Percentiles rank a stretch among this genome's conserved stretches.
phyloP scores from a whole-genome alignment of 2,329 filamentous ascomycete genomes.

The Phoma sp. region DNA sequence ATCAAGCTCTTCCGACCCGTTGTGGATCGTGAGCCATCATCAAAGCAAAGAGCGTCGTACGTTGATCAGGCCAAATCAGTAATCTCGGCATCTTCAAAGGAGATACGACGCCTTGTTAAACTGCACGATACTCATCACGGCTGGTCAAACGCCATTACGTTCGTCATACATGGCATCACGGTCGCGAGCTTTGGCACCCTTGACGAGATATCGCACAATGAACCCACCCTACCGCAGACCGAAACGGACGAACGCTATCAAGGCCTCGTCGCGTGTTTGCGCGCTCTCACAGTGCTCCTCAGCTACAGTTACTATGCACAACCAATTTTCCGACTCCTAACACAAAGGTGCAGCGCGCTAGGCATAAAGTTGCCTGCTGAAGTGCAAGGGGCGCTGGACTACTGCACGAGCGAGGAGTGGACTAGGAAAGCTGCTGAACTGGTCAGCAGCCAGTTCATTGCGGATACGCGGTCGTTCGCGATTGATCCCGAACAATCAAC shows the following conservation, averaged over 20 bases:
- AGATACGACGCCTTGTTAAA: slow-evolving; percentile 31
- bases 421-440: slow-evolving; percentile 33
- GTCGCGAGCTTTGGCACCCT: slow-evolving; percentile 35
- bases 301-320: slow-evolving; percentile 40
- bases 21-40: slow-evolving; percentile 14
- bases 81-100: slow-evolving; percentile 24
- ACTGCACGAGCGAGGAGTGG: slow-evolving; percentile 40
- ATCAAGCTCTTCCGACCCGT: slow-evolving; percentile 36
- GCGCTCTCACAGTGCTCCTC: slow-evolving; percentile 30
- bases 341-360: slow-evolving; percentile 34
- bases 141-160: slow-evolving; percentile 33
- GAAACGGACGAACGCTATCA: slow-evolving; percentile 30
- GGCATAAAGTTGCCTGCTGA: slow-evolving; percentile 32
- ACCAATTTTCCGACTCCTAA: slow-evolving; percentile 35
- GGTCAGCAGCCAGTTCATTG: slow-evolving; percentile 41
- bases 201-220: slow-evolving; percentile 30
- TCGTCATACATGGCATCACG: slow-evolving; percentile 36
- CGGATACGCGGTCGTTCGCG: slow-evolving; percentile 28
- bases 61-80: slow-evolving; percentile 24
- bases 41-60: slow-evolving; percentile 22
- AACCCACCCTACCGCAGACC: not conserved
- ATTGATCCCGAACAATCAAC: slow-evolving; percentile 24
- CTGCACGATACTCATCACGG: slow-evolving; percentile 36
- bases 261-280: slow-evolving; percentile 37
- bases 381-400: slow-evolving; percentile 25